These are phyloP conservation scores for Kwoniella pini DNA, from an alignment of 768 basidiomycete genomes.

Conservation along the genomic window DNA sequence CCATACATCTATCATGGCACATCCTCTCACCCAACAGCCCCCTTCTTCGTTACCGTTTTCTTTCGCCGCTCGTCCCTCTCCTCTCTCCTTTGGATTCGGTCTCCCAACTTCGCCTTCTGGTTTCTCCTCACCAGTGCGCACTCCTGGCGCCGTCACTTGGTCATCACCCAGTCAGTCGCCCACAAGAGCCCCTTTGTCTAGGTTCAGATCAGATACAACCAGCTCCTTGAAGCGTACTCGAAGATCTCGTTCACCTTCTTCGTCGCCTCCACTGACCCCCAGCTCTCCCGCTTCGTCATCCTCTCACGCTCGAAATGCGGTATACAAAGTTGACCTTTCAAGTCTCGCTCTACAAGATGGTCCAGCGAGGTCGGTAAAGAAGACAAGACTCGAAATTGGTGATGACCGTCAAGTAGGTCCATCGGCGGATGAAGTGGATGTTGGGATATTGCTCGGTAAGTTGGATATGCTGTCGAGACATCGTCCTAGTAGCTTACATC, in stretches of 20 bases:
- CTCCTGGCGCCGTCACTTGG: background rate
- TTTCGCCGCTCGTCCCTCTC: conserved; percentile 39
- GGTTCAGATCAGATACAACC: background rate
- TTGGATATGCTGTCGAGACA: too few species aligned
- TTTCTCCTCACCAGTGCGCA: background rate
- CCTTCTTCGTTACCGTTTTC: conserved; percentile 41
- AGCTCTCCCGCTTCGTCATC: conserved; percentile 13
- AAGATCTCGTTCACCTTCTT: conserved; percentile 29
- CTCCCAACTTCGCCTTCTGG: conserved; percentile 16
- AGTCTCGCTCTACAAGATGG: conserved; percentile 28
- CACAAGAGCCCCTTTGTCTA: conserved; percentile 12
- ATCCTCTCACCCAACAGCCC: conserved; percentile 46
- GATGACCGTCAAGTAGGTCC: background rate
- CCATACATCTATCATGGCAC: conserved; percentile 31
- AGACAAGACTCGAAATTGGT: background rate
- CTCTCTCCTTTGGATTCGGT: conserved; percentile 43
- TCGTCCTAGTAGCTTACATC: too few species aligned
- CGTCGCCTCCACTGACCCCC: conserved; percentile 29
- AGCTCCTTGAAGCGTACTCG: conserved; percentile 12
- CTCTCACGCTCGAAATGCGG: conserved; percentile 1
- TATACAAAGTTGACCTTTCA: conserved; percentile 28
- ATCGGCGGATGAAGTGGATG: conserved; percentile 30
- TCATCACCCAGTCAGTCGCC: conserved; percentile 9
- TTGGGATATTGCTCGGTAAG: conserved; percentile 45
- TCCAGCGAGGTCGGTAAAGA: conserved; percentile 8